phyloP scores from a whole-genome alignment of 257 asterid species.

The Penstemon eatonii region DNA sequence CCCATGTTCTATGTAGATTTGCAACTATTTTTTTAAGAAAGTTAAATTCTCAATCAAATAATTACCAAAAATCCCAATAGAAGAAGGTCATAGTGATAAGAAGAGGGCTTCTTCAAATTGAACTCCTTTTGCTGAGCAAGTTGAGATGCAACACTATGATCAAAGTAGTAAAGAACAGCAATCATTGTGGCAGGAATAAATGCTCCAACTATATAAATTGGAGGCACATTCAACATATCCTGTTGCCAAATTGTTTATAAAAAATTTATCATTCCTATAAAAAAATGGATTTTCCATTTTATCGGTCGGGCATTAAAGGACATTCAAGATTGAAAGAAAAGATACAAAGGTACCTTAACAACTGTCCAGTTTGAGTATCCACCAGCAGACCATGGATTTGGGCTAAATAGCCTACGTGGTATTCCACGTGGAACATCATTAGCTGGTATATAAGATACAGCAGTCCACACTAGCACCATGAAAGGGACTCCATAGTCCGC shows the following conservation, averaged over 20 bases:
- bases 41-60: constrained; percentile 1
- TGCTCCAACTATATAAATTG: constrained; percentile 82
- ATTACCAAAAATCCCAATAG: constrained; percentile 90
- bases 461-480: constrained; percentile 95
- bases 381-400: constrained; percentile 98
- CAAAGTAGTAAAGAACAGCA: constrained; percentile 97
- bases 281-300: constrained; percentile 11
- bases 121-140: constrained; percentile 92
- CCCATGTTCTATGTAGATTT: constrained; percentile 4
- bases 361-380: constrained; percentile 96
- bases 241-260: constrained; percentile 33
- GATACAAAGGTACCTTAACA: constrained; percentile 57
- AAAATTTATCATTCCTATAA: not conserved
- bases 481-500: constrained; percentile 98
- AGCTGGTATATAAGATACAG: constrained; percentile 74
- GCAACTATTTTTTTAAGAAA: not conserved
- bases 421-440: constrained; percentile 76
- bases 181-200: constrained; percentile 97
- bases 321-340: constrained; percentile 3
- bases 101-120: constrained; percentile 88
- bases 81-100: constrained; percentile 95
- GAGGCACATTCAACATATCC: constrained; percentile 93
- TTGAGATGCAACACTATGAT: constrained; percentile 98
- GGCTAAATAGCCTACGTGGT: constrained; percentile 93
- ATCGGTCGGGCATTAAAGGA: not conserved